Base-by-base conservation (phyloP, 2,329 filamentous ascomycete genomes). In the Diaporthe destruens region DNA sequence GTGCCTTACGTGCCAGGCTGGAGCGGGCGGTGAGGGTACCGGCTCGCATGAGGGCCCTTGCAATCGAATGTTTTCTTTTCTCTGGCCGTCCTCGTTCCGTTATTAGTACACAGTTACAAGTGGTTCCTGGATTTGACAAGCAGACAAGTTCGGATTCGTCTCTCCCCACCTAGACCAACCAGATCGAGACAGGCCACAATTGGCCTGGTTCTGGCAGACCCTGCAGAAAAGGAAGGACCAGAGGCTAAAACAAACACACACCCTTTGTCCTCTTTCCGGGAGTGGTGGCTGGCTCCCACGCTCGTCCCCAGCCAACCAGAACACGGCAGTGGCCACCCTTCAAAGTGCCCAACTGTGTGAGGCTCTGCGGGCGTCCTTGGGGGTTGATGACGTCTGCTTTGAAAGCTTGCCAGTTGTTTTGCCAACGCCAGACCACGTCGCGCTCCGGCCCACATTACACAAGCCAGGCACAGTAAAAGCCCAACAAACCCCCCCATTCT, bases 11-110 rank as follows among this genome's bases (percentile, higher is more conserved):
- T 4, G 39, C 39, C 14, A 42, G 9, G 4, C 18, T n/a, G 18
- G 20, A 47, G 34, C 69, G 54, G 69, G 59, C 72, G 47, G 68
- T 73, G 42, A 56, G 6, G 39, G 32, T 68, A 42, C 72, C 69
- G 57, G 54, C 49, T 67, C 53, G 57, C 23, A 25, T 42, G 69
- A 70, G 57, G 47, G 53, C 9, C 23, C 32, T 34, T 44, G 18
- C 20, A 47, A 70, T 70, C 68, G 68, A 61, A 71, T 42, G 59
- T 49, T 55, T 14, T 23, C 34, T 36, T 11, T 36, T 14, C 9
- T 44, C 42, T 44, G 16, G 42, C 14, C 32, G 23, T 39, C 55
- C 55, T 44, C 18, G 16, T 29, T 29, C 2, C 29, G 29, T 29
- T 29, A 29, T 29, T 29, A 29, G 29, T 5, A 29, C 29, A 29